Conservation (phyloP, 129 eudicot species). For the Tanacetum coccineum region DNA sequence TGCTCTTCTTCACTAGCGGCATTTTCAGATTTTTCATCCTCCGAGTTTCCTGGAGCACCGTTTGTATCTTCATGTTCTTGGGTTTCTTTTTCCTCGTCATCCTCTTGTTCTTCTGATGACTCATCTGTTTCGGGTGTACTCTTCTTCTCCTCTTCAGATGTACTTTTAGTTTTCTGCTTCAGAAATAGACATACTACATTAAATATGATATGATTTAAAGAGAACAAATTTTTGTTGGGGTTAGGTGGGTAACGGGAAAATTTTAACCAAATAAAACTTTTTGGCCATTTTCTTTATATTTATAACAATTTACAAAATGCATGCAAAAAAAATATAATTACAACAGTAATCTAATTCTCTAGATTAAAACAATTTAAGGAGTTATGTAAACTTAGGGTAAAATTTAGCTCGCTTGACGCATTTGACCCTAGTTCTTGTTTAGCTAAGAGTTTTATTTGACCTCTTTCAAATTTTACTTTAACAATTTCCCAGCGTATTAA, state of each 20-base stretch:
- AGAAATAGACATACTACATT: conserved; percentile 15
- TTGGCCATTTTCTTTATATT: no score
- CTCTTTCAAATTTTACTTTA: no score
- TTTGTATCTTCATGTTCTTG: conserved; percentile 54
- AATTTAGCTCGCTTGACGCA: no score
- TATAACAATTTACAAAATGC: no score
- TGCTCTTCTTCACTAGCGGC: conserved; percentile 47
- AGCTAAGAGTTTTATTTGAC: not conserved
- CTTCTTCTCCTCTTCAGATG: conserved; percentile 48
- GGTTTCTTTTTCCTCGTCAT: conserved; percentile 35
- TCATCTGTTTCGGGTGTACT: conserved; percentile 49
- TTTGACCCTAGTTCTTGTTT: not conserved
- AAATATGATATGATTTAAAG: no score
- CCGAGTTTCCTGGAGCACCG: conserved; percentile 51
- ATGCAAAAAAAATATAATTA: no score
- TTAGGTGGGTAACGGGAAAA: no score
- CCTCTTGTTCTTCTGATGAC: conserved; percentile 42
- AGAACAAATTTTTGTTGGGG: no score
- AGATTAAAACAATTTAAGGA: no score
- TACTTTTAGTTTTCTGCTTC: conserved; percentile 49
- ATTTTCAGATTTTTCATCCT: conserved; percentile 52
- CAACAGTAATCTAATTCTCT: no score
- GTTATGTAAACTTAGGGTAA: no score
- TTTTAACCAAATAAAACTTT: no score
- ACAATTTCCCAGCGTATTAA: not conserved